phyloP scores from a whole-genome alignment of 257 asterid genomes.

The Hygrophila difformis region DNA sequence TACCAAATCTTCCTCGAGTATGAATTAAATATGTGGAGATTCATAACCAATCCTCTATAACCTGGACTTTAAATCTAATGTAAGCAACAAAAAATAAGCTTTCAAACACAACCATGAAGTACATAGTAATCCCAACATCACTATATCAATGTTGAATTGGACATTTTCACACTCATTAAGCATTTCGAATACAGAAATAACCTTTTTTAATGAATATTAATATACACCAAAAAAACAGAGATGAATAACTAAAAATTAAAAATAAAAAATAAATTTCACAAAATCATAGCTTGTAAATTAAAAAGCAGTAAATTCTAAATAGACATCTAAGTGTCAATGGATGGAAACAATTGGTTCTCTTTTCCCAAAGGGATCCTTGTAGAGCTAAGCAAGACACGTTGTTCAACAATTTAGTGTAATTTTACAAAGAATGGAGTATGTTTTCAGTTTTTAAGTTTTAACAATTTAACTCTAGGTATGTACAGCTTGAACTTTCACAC shows the following conservation, averaged over 20 bases:
- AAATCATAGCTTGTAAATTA: too few species aligned
- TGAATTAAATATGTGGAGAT: neutral
- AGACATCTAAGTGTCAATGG: neutral
- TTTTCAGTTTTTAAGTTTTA: too few species aligned
- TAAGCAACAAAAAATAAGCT: neutral
- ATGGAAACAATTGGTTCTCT: neutral
- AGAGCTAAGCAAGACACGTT: conserved; percentile 10
- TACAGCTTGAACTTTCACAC: conserved; percentile 11
- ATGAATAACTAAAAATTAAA: too few species aligned
- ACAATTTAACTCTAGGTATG: neutral
- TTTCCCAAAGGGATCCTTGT: neutral
- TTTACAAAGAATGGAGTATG: neutral
- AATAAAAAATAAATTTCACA: too few species aligned
- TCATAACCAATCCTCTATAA: neutral
- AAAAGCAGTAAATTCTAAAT: too few species aligned
- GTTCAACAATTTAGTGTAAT: conserved; percentile 4
- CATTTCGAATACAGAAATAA: too few species aligned
- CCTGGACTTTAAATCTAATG: too few species aligned
- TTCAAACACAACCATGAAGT: conserved; percentile 5
- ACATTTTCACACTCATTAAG: too few species aligned
- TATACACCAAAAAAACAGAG: too few species aligned
- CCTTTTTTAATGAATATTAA: too few species aligned
- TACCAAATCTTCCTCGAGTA: neutral
- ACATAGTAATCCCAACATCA: too few species aligned
- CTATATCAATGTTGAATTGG: too few species aligned